A percentile compares a stretch with the other conserved stretches of the same genome.
These are phyloP conservation scores for Curvularia verruculosa DNA, from an alignment of 2,329 filamentous ascomycete species.

Conservation along the genomic window DNA sequence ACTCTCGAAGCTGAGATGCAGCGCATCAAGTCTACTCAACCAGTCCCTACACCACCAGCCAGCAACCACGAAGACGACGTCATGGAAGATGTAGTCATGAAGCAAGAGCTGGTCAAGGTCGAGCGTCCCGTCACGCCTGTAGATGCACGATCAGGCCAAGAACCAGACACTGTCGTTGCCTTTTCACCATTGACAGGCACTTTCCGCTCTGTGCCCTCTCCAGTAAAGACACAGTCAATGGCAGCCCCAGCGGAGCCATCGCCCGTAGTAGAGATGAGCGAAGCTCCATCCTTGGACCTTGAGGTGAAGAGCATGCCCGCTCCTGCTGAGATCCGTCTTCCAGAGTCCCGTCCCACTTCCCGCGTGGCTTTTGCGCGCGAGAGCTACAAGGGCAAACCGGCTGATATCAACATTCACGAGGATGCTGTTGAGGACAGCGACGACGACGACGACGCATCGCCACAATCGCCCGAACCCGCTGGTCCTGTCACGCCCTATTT, in stretches of 20 bases:
- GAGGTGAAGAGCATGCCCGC: slow-evolving; percentile 29
- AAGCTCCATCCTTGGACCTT: slow-evolving; percentile 34
- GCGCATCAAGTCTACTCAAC: slow-evolving; percentile 51
- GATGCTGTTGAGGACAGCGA: slow-evolving; percentile 42
- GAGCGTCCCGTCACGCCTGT: slow-evolving; percentile 33
- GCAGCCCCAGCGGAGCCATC: slow-evolving; percentile 24
- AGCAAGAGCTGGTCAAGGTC: slow-evolving; percentile 27
- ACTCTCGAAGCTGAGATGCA: slow-evolving; percentile 45
- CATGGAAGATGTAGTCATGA: slow-evolving; percentile 41
- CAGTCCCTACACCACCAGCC: slow-evolving; percentile 66
- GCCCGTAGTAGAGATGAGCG: slow-evolving; percentile 25
- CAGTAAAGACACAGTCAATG: slow-evolving; percentile 29
- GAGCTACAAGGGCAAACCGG: slow-evolving; percentile 21
- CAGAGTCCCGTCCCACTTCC: slow-evolving; percentile 12
- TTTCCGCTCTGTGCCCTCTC: slow-evolving; percentile 44
- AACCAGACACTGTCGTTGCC: slow-evolving; percentile 31
- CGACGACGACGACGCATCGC: slow-evolving; percentile 33
- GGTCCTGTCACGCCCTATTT: slow-evolving; percentile 42
- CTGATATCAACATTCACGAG: slow-evolving; percentile 39
- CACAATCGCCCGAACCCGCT: slow-evolving; percentile 27
- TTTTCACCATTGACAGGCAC: slow-evolving; percentile 50
- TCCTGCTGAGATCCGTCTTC: slow-evolving; percentile 18
- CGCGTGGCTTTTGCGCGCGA: slow-evolving; percentile 17
- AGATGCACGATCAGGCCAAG: slow-evolving; percentile 6
- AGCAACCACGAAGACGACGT: slow-evolving; percentile 63